These are phyloP conservation scores for Suaeda aralocaspica DNA, from an alignment of 148 eudicot species.

Conservation along the genomic window DNA sequence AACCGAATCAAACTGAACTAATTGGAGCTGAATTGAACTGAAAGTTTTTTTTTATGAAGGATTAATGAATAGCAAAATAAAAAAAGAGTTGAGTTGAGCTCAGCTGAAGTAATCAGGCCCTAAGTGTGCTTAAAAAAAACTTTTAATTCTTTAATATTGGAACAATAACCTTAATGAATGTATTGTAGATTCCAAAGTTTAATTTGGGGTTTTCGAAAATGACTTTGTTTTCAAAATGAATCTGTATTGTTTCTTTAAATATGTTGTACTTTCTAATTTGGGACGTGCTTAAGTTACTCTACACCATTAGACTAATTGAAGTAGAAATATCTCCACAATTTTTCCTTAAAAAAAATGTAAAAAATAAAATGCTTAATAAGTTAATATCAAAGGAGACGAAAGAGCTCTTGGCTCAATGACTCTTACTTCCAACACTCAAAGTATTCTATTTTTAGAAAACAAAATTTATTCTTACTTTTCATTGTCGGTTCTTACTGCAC, in stretches of 20 bases:
- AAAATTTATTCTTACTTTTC: no score
- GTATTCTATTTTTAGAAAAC: no score
- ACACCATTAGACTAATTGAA: background rate
- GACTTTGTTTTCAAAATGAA: background rate
- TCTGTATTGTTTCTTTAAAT: background rate
- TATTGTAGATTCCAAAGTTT: background rate
- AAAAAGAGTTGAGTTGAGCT: no score
- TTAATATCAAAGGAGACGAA: background rate
- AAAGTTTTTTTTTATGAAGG: no score
- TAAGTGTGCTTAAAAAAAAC: no score
- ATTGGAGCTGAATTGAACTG: no score
- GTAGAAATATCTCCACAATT: background rate
- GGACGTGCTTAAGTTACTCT: background rate
- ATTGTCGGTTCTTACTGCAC: no score
- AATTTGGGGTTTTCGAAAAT: background rate
- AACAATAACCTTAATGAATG: background rate
- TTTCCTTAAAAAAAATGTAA: background rate
- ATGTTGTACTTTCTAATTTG: slow-evolving; percentile 2
- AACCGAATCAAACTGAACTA: no score
- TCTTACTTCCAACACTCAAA: no score
- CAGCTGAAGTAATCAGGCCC: no score
- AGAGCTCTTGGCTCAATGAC: background rate
- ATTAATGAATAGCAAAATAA: no score
- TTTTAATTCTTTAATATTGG: no score
- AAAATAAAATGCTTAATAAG: background rate